phyloP scores from a whole-genome alignment of 1,139 yeast genomes.

The Kurtzmaniella natalensis region DNA sequence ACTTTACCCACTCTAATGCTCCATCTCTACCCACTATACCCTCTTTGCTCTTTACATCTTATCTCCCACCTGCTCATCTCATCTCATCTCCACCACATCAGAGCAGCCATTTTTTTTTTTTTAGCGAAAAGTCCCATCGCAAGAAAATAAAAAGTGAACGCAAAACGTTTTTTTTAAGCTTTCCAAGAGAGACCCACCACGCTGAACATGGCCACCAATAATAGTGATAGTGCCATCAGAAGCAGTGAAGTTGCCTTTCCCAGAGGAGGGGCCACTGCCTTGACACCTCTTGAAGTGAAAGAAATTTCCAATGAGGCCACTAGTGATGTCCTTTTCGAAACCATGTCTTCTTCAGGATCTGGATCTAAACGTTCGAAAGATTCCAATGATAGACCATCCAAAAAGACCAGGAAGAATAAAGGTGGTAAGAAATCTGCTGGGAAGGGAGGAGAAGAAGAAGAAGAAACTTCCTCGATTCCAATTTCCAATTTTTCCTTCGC shows the following conservation, averaged over 20 bases:
- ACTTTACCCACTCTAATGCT: too few species aligned
- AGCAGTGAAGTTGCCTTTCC: conserved; percentile 78
- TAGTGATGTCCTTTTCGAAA: conserved; percentile 74
- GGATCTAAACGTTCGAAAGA: conserved; percentile 28
- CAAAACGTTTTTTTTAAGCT: conserved; percentile 1
- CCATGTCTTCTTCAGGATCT: conserved; percentile 20
- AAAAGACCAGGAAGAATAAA: conserved; percentile 29
- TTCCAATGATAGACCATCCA: conserved; percentile 20
- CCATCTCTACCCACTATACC: not conserved
- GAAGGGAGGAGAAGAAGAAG: conserved; percentile 15
- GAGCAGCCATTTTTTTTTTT: too few species aligned
- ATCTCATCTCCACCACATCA: conserved; percentile 3
- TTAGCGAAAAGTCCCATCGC: too few species aligned
- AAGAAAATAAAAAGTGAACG: conserved; percentile 1
- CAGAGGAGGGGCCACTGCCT: conserved; percentile 86
- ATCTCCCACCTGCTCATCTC: not conserved
- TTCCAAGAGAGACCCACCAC: too few species aligned
- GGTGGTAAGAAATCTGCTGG: conserved; percentile 32
- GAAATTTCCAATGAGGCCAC: conserved; percentile 92
- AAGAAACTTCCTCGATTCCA: conserved; percentile 27
- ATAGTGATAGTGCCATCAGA: conserved; percentile 18
- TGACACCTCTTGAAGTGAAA: conserved; percentile 86
- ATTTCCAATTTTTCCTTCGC: conserved; percentile 62
- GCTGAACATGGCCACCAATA: conserved; percentile 1
- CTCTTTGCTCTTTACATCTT: not conserved